Conservation (phyloP, 2,329 filamentous ascomycete genomes). For the Coniosporium tulheliwenetii region DNA sequence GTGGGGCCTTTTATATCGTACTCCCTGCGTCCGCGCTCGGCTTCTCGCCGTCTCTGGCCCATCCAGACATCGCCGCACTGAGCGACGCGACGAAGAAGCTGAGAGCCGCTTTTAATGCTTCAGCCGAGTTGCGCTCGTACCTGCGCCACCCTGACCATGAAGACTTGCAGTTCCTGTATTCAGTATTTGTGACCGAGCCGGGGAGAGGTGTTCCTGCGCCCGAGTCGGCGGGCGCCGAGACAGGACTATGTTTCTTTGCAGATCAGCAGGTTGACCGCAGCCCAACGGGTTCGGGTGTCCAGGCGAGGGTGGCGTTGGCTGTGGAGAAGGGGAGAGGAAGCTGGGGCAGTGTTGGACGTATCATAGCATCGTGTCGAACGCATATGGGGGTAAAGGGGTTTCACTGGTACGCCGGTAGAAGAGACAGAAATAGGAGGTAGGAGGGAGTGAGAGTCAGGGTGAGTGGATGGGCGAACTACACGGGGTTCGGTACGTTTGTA, state of each 20-base stretch:
- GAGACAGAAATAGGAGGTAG: not conserved
- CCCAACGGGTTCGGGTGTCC: constrained; percentile 17
- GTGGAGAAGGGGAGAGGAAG: constrained; percentile 5
- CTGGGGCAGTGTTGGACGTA: constrained; percentile 8
- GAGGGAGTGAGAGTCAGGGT: not conserved
- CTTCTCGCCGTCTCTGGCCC: constrained; percentile 14
- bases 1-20: constrained; percentile 29
- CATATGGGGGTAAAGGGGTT: constrained; percentile 5
- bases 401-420: constrained; percentile 1
- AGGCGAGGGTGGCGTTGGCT: constrained; percentile 13
- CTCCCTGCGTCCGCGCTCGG: constrained; percentile 22
- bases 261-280: constrained; percentile 31
- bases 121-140: constrained; percentile 8
- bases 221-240: constrained; percentile 17
- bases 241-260: constrained; percentile 29
- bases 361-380: constrained; percentile 9
- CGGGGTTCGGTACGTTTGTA: not conserved
- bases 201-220: constrained; percentile 5
- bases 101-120: constrained; percentile 13
- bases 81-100: constrained; percentile 17
- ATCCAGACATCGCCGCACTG: constrained; percentile 15
- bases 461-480: not conserved
- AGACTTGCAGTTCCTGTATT: constrained; percentile 23
- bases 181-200: constrained; percentile 22
- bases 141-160: constrained; percentile 16